A percentile compares a stretch with the other conserved stretches of the same genome.
phyloP scores from a whole-genome alignment of 352 stramenopile species.

The Ochromonadaceae sp. region DNA sequence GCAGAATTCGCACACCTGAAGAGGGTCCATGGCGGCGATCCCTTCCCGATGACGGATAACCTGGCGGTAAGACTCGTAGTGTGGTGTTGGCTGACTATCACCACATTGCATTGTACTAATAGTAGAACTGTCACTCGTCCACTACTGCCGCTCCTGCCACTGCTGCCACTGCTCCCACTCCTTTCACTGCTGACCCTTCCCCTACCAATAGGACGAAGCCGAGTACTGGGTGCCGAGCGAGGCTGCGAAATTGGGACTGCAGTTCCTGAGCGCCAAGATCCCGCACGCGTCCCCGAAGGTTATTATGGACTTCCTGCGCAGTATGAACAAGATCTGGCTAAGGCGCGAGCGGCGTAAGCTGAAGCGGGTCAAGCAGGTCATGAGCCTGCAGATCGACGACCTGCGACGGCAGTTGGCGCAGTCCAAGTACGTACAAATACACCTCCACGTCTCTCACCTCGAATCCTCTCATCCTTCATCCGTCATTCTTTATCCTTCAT shows the following conservation, averaged over 20 bases:
- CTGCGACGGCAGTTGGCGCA: not conserved
- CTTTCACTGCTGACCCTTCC: no score
- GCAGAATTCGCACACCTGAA: constrained; percentile 15
- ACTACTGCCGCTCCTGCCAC: no score
- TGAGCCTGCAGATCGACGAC: not conserved
- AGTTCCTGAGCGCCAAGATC: not conserved
- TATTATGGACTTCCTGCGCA: constrained; percentile 2
- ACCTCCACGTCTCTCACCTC: no score
- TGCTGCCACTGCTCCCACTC: no score
- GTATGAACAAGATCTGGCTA: constrained; percentile 19
- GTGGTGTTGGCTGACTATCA: no score
- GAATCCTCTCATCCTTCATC: no score
- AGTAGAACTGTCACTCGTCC: no score
- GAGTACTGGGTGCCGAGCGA: constrained; percentile 8
- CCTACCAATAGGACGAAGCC: constrained; percentile 8
- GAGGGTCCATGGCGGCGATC: constrained; percentile 1
- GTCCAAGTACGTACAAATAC: constrained; percentile 1
- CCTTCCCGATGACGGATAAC: not conserved
- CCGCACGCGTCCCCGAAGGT: not conserved
- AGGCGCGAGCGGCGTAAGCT: not conserved
- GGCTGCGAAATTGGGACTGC: not conserved
- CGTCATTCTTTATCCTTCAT: no score
- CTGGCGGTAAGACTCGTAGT: constrained; percentile 8
- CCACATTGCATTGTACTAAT: no score
- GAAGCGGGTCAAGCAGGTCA: constrained; percentile 1